Base-by-base conservation (phyloP, 257 asterid species). In the Nicotiana paniculata region DNA sequence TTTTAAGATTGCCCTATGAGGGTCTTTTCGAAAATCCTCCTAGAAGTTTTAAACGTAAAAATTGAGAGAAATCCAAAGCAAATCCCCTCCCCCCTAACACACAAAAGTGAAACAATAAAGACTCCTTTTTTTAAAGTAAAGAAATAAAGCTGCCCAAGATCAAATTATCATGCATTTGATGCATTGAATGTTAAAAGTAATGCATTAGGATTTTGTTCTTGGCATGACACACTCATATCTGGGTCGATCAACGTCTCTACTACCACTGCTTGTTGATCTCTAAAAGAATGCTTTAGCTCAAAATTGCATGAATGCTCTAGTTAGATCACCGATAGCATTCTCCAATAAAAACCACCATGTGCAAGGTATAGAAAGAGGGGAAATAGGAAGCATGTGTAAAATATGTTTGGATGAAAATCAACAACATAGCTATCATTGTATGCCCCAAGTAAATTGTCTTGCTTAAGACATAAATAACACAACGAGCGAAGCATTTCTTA, bases 21-120 rank as follows among this genome's bases (percentile, higher is more conserved):
- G 94, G 80, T 95, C 93, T 9, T 85, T 88, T 96, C 95, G 92
- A 87, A 95, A 93, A 33, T 91, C 90, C 81, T 90, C 97, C 99
- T 95, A 89, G 82, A 77, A 84, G 16, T 13, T 51, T 26, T 24
- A 13, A 51, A 75, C 9, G 1, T 51, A 75, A 74, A 48, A 48
- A 17, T 63, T 75, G 63, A 75, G 79, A 75, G 9, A 75, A 75
- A 51, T 6, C 7, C 63, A 35, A 75, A 75, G 16, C 9, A 75
- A 74, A 75, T 32, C 9, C 16, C 16, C 62, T 3, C 0, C 63
- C 61, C 35, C 6, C 13, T 72, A 24, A 46, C 61, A 72, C 61
- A 37, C 13, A 72, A 72, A 2, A 37, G 26, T 17, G 46, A 70
- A 43, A 72, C 61, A 24, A 72, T 24, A 72, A 72, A 69, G 57